Evolutionary conservation across 2,329 filamentous ascomycete genomes (phyloP).

Genomic region (Paraphoma sp.): DNA sequence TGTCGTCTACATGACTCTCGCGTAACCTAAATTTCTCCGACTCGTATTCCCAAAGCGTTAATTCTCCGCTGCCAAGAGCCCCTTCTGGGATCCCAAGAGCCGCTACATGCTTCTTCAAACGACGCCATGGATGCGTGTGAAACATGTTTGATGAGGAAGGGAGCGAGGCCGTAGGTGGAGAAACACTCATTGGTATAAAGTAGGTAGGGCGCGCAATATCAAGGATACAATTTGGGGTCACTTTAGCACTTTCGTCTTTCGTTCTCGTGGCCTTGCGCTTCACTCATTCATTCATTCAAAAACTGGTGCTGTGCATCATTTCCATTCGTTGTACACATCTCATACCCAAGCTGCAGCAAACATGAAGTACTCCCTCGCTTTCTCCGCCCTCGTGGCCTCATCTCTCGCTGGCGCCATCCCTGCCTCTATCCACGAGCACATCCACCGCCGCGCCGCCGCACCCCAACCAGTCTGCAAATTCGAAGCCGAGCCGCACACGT

Average conservation of each 20-base stretch:
- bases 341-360: background rate
- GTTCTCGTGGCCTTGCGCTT: background rate
- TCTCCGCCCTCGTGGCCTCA: conserved; percentile 23
- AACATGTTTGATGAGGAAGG: background rate
- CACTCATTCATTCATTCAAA: background rate
- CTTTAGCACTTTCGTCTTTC: background rate
- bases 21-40: conserved; percentile 1
- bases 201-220: background rate
- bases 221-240: background rate
- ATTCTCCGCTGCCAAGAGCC: conserved; percentile 6
- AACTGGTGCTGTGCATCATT: conserved; percentile 2
- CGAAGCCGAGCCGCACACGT: conserved; percentile 10
- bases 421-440: conserved; percentile 10
- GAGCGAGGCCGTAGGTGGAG: background rate
- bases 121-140: background rate
- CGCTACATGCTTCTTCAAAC: conserved; percentile 3
- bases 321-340: background rate
- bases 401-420: conserved; percentile 19
- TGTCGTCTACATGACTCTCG: background rate
- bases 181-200: background rate
- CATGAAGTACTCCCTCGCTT: conserved; percentile 27
- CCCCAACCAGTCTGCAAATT: conserved; percentile 27
- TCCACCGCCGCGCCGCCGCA: conserved; percentile 16
- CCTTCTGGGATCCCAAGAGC: background rate
- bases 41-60: background rate